Conservation (phyloP, 2,329 filamentous ascomycete species). For the Penicillium rolfsii region DNA sequence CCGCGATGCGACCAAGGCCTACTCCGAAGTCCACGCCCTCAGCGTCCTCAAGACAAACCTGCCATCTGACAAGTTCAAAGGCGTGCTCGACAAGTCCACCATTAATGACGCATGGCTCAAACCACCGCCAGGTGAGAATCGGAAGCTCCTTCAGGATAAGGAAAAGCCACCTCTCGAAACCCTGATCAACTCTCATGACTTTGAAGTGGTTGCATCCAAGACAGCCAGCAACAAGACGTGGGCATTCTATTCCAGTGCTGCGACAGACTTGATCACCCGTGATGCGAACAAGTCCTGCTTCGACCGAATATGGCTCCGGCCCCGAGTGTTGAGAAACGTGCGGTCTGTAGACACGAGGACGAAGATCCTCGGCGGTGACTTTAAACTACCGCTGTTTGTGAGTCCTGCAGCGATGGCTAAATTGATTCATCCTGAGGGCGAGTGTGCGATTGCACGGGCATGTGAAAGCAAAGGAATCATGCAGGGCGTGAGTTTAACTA, state of each 20-base stretch:
- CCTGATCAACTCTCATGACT: constrained; percentile 64
- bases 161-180: constrained; percentile 57
- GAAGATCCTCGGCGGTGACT: constrained; percentile 58
- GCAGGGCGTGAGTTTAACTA: constrained; percentile 51
- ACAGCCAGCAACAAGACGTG: constrained; percentile 66
- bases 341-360: constrained; percentile 55
- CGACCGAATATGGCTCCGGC: constrained; percentile 61
- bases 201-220: constrained; percentile 59
- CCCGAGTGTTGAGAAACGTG: constrained; percentile 62
- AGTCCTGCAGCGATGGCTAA: constrained; percentile 67
- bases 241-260: constrained; percentile 70
- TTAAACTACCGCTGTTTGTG: constrained; percentile 64
- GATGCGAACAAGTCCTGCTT: constrained; percentile 60
- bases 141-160: constrained; percentile 33
- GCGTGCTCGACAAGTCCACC: constrained; percentile 53
- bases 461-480: constrained; percentile 57
- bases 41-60: constrained; percentile 52
- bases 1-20: constrained; percentile 50
- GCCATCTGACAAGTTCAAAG: constrained; percentile 51
- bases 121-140: constrained; percentile 40
- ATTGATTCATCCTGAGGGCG: constrained; percentile 67
- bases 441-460: constrained; percentile 60
- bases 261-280: constrained; percentile 64
- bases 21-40: constrained; percentile 52
- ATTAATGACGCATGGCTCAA: constrained; percentile 55